Percentiles rank a stretch among this genome's conserved stretches.
Evolutionary conservation across 1,139 yeast genomes (phyloP).

Genomic region (Scheffersomyces cryptocercus): DNA sequence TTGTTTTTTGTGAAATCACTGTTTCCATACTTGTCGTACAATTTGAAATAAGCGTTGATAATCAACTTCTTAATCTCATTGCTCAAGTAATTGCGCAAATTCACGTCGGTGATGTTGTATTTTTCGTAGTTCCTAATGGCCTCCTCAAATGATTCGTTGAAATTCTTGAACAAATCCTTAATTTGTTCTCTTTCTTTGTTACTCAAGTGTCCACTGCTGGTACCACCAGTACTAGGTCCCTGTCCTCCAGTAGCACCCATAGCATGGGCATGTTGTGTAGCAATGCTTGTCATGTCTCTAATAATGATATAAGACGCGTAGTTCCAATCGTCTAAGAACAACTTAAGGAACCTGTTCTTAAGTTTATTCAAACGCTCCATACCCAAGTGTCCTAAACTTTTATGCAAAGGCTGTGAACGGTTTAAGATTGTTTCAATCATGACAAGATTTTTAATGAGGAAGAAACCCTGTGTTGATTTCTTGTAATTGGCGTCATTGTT

Average conservation of each 20-base stretch:
- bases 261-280: conserved; percentile 36
- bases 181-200: conserved; percentile 80
- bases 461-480: conserved; percentile 65
- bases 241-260: conserved; percentile 36
- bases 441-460: conserved; percentile 69
- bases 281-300: conserved; percentile 64
- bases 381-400: conserved; percentile 65
- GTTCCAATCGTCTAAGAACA: conserved; percentile 85
- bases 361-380: conserved; percentile 64
- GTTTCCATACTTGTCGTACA: conserved; percentile 70
- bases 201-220: conserved; percentile 29
- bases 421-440: conserved; percentile 74
- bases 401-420: conserved; percentile 53
- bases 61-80: conserved; percentile 71
- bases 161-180: conserved; percentile 80
- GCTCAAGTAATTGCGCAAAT: conserved; percentile 58
- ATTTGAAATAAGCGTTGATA: conserved; percentile 79
- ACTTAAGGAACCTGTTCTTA: conserved; percentile 72
- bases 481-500: conserved; percentile 30
- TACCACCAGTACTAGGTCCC: conserved; percentile 9
- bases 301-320: conserved; percentile 72
- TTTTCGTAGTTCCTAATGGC: conserved; percentile 64
- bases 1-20: conserved; percentile 76
- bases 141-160: conserved; percentile 82
- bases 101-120: conserved; percentile 66